These are phyloP conservation scores for Geotrichum fermentans DNA, from an alignment of 1,139 yeast genomes.

Conservation along the genomic window DNA sequence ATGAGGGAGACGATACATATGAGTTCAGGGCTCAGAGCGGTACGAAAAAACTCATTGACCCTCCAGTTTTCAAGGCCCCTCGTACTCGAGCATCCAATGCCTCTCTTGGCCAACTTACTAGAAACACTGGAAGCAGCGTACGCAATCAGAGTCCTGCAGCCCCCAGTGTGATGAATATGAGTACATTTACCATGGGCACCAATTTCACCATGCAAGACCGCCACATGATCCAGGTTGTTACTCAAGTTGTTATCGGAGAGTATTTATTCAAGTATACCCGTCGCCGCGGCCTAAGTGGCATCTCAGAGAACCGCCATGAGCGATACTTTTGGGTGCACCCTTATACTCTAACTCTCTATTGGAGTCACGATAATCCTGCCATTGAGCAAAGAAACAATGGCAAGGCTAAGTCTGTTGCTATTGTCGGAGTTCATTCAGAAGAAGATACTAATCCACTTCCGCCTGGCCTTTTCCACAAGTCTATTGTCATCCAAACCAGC, in stretches of 20 bases:
- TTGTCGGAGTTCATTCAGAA: slow-evolving; percentile 70
- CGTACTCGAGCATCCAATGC: neutral
- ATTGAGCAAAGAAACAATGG: slow-evolving; percentile 44
- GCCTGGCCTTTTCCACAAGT: slow-evolving; percentile 81
- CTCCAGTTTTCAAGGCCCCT: slow-evolving; percentile 9
- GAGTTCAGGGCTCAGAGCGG: slow-evolving; percentile 1
- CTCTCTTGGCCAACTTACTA: neutral
- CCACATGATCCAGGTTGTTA: slow-evolving; percentile 78
- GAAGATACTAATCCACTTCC: slow-evolving; percentile 89
- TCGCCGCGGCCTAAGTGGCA: slow-evolving; percentile 66
- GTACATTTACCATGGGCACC: slow-evolving; percentile 55
- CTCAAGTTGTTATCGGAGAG: slow-evolving; percentile 93
- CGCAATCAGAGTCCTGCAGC: slow-evolving; percentile 13
- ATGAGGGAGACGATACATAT: slow-evolving; percentile 1
- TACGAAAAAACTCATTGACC: slow-evolving; percentile 3
- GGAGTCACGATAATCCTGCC: slow-evolving; percentile 84
- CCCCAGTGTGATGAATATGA: slow-evolving; percentile 23
- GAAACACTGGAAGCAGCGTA: neutral
- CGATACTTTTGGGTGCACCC: slow-evolving; percentile 97
- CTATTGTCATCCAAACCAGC: slow-evolving; percentile 70
- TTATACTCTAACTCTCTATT: slow-evolving; percentile 80
- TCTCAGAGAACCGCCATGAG: slow-evolving; percentile 79
- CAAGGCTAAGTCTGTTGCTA: slow-evolving; percentile 76
- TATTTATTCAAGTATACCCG: slow-evolving; percentile 82
- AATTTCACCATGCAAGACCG: slow-evolving; percentile 56